Evolutionary conservation across 768 basidiomycete species (phyloP).

Genomic region (Galerina marginata): DNA sequence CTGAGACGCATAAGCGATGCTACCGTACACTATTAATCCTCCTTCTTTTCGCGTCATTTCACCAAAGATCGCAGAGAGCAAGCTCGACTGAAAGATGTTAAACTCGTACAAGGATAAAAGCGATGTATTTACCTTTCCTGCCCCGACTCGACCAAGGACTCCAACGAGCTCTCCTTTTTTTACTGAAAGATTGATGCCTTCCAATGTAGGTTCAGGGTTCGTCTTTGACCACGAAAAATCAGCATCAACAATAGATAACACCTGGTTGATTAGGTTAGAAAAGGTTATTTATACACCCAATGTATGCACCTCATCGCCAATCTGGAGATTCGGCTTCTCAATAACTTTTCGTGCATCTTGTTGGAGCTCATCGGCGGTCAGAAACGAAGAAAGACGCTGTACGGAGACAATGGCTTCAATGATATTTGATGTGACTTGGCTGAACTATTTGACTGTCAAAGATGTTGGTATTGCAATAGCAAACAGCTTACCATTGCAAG

Average conservation of each 20-base stretch:
- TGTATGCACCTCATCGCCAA: slow-evolving; percentile 62
- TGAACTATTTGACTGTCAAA: slow-evolving; percentile 48
- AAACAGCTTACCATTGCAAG: slow-evolving; percentile 69
- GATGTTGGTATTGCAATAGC: slow-evolving; percentile 1
- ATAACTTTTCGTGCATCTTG: slow-evolving; percentile 69
- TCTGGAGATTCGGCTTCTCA: slow-evolving; percentile 42
- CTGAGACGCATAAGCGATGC: slow-evolving; percentile 84
- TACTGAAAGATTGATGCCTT: slow-evolving; percentile 75
- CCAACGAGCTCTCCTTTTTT: slow-evolving; percentile 87
- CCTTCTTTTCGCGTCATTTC: slow-evolving; percentile 86
- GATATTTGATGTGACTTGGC: slow-evolving; percentile 76
- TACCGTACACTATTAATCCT: slow-evolving; percentile 69
- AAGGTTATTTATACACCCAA: background rate
- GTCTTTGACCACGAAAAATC: slow-evolving; percentile 83
- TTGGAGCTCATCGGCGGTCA: slow-evolving; percentile 83
- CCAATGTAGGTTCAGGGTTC: slow-evolving; percentile 64
- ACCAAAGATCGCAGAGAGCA: slow-evolving; percentile 82
- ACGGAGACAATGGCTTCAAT: slow-evolving; percentile 89
- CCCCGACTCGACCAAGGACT: slow-evolving; percentile 87
- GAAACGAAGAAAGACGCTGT: slow-evolving; percentile 75
- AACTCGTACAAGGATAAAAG: background rate
- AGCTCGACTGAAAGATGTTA: slow-evolving; percentile 56
- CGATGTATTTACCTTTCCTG: slow-evolving; percentile 71
- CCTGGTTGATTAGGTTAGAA: slow-evolving; percentile 33
- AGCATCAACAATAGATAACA: slow-evolving; percentile 73